phyloP scores from a whole-genome alignment of 257 asterid genomes.

The Nicotiana benthamiana region DNA sequence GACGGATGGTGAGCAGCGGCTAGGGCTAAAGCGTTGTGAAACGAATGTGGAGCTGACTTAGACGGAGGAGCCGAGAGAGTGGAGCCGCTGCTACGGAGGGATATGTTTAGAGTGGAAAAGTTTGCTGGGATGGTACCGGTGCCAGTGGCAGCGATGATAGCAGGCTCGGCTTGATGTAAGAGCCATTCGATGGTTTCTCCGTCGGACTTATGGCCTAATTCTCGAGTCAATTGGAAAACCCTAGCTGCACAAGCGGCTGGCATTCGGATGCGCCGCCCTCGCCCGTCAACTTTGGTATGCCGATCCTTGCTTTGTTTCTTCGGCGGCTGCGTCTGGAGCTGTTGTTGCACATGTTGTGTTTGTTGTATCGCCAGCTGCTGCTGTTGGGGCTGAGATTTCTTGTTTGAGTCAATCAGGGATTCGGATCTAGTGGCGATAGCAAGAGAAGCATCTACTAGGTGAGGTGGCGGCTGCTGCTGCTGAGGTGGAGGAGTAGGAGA shows the following conservation, averaged over 20 bases:
- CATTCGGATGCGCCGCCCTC: constrained; percentile 84
- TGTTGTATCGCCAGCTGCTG: constrained; percentile 17
- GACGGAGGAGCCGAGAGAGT: constrained; percentile 58
- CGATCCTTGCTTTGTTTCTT: constrained; percentile 67
- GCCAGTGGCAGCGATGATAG: constrained; percentile 72
- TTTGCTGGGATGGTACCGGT: constrained; percentile 82
- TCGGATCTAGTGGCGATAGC: constrained; percentile 55
- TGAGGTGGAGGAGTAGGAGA: constrained; percentile 17
- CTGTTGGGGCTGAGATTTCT: constrained; percentile 14
- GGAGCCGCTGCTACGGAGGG: constrained; percentile 65
- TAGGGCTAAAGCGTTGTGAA: constrained; percentile 48
- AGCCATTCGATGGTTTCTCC: constrained; percentile 85
- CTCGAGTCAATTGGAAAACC: constrained; percentile 67
- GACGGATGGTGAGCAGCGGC: constrained; percentile 21
- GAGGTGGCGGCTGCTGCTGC: constrained; percentile 17
- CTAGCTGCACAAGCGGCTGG: constrained; percentile 84
- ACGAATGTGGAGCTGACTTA: constrained; percentile 55
- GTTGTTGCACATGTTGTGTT: not conserved
- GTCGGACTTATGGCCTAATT: constrained; percentile 64
- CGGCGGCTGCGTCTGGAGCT: constrained; percentile 14
- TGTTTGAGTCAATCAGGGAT: constrained; percentile 26
- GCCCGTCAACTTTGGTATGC: constrained; percentile 82
- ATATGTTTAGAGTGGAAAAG: constrained; percentile 51
- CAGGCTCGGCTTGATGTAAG: constrained; percentile 71
- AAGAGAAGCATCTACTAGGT: constrained; percentile 49